Conservation (phyloP, 2,329 filamentous ascomycete species). For the Zopfia rhizophila region DNA sequence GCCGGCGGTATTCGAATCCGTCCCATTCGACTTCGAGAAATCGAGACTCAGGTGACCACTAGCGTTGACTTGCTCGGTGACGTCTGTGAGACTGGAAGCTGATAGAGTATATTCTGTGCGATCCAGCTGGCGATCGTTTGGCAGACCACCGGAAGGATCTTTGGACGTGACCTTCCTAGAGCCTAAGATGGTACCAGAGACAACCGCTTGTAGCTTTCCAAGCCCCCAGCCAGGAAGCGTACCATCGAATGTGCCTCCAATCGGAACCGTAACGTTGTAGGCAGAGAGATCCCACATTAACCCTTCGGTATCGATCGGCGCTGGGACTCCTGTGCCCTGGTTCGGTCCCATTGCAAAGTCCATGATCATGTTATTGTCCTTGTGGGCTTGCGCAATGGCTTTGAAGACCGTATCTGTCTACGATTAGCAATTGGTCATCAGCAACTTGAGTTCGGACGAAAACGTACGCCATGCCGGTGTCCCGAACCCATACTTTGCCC, state of each 20-base stretch:
- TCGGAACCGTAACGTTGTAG: slow-evolving; percentile 41
- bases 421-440: no score
- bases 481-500: slow-evolving; percentile 54
- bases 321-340: slow-evolving; percentile 56
- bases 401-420: slow-evolving; percentile 28
- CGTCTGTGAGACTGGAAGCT: slow-evolving; percentile 34
- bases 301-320: slow-evolving; percentile 41
- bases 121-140: slow-evolving; percentile 21
- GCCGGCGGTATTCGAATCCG: slow-evolving; percentile 11
- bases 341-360: slow-evolving; percentile 57
- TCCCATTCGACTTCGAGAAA: slow-evolving; percentile 21
- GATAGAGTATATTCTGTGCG: slow-evolving; percentile 34
- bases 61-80: slow-evolving; percentile 34
- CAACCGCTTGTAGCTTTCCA: slow-evolving; percentile 40
- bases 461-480: slow-evolving; percentile 26
- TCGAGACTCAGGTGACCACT: slow-evolving; percentile 33
- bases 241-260: slow-evolving; percentile 40
- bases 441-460: slow-evolving; percentile 2
- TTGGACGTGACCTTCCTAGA: slow-evolving; percentile 11
- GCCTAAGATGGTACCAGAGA: slow-evolving; percentile 24
- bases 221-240: slow-evolving; percentile 53
- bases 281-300: slow-evolving; percentile 41
- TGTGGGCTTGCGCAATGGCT: slow-evolving; percentile 34
- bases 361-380: slow-evolving; percentile 49
- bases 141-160: slow-evolving; percentile 24